These are phyloP conservation scores for Penicillium oxalicum DNA, from an alignment of 2,329 filamentous ascomycete genomes.

Conservation along the genomic window DNA sequence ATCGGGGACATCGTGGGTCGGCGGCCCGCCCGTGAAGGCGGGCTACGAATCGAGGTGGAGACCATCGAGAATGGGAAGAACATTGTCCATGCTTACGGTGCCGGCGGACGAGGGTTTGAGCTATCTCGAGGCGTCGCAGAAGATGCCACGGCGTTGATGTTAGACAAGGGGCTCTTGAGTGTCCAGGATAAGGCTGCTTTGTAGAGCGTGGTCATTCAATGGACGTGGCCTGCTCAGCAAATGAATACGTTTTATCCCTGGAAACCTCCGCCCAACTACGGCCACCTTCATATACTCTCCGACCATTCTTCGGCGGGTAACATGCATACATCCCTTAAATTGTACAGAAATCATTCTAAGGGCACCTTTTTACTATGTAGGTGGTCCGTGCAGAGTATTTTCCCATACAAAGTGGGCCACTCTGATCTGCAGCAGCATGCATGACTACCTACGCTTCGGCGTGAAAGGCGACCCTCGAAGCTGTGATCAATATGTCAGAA, in stretches of 20 bases:
- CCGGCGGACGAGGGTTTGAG: conserved; percentile 57
- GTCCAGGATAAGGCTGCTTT: conserved; percentile 18
- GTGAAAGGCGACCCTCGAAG: no score
- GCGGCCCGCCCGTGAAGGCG: conserved; percentile 41
- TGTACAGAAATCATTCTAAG: neutral
- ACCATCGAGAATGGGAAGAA: conserved; percentile 21
- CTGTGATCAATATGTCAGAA: no score
- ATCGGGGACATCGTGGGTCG: conserved; percentile 44
- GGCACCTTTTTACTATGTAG: conserved; percentile 2
- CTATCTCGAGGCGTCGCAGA: conserved; percentile 56
- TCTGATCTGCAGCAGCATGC: no score
- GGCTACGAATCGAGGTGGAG: conserved; percentile 51
- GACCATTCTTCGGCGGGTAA: neutral
- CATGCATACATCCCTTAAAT: neutral
- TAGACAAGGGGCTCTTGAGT: conserved; percentile 17
- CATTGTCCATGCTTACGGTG: conserved; percentile 54
- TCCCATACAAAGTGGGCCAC: conserved; percentile 6
- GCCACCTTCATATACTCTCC: conserved; percentile 1
- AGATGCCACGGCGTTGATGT: conserved; percentile 43
- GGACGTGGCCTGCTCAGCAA: neutral
- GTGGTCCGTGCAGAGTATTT: conserved; percentile 2
- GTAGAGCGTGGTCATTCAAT: conserved; percentile 9
- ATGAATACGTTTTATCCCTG: neutral
- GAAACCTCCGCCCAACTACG: neutral
- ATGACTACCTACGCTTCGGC: no score